Base-by-base conservation (phyloP, 1,284 basidiomycete genomes). In the Singerocomus rubriflavus region DNA sequence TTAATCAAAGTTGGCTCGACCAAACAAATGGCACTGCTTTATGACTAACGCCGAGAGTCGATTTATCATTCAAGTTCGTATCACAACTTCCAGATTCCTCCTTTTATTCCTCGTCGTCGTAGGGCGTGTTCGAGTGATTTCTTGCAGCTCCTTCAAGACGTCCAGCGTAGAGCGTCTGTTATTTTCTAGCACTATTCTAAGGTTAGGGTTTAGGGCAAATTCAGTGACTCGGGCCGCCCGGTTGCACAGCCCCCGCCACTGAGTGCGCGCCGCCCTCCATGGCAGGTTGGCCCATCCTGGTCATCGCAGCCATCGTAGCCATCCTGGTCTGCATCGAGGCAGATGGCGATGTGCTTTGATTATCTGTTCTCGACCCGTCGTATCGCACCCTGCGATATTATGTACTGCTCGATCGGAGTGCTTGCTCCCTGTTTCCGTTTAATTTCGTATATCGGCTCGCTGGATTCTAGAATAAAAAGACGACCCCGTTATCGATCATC, bases 21-120 rank as follows among this genome's bases (percentile, higher is more conserved):
- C 67, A 70, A 66, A 66, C 68, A 66, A 64, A 61, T 47, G 33
- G 45, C 55, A 57, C 46, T 32, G 50, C 38, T 32, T 38, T 13
- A 10, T 4, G 17, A 44, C 50, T 48, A 56, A 59, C 48, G 27
- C 59, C 48, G 61, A 58, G 47, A n/a, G n/a, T n/a, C 26, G 55
- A 57, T 57, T 58, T 55, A 47, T 54, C 34, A 26, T 53, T 27
- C 29, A 29, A 17, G 27, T 42, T 51, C 53, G 40, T 55, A 27
- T 59, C 47, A 52, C 56, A 55, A 32, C 40, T 55, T 51, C 40
- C 25, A 37, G 40, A 36, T 57, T 31, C 25, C 16, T 40, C 31
- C 31, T 25, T 30, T 29, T 39, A 33, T 43, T 34, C 5, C 1
- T 11, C 21, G n/a, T 38, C 42, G 38, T 56, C 41, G 36, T 45